Evolutionary conservation across 2,329 filamentous ascomycete species (phyloP).

Genomic region (Exophiala mesophila): DNA sequence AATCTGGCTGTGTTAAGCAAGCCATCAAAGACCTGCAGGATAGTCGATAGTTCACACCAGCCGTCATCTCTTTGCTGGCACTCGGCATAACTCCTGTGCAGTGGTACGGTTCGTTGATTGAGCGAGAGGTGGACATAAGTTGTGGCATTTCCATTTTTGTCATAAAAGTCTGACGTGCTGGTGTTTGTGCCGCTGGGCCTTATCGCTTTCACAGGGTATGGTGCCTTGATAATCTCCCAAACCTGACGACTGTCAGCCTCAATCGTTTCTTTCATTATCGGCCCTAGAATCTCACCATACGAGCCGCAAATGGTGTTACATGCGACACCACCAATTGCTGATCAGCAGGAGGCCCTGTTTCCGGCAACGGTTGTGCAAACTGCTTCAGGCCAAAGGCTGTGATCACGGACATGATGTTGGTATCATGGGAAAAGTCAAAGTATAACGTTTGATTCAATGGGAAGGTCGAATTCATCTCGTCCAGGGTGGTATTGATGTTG

Average conservation of each 20-base stretch:
- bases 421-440: constrained; percentile 74
- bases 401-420: constrained; percentile 65
- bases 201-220: constrained; percentile 55
- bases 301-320: constrained; percentile 65
- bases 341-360: constrained; percentile 50
- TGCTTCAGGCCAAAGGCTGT: constrained; percentile 64
- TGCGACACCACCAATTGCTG: constrained; percentile 63
- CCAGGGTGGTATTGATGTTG: constrained; percentile 45
- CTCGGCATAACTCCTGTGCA: constrained; percentile 60
- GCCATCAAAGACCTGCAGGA: constrained; percentile 57
- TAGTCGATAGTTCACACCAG: constrained; percentile 70
- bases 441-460: constrained; percentile 71
- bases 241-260: constrained; percentile 31
- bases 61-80: constrained; percentile 66
- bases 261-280: neutral
- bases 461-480: constrained; percentile 61
- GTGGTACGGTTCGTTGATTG: constrained; percentile 67
- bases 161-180: constrained; percentile 39
- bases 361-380: constrained; percentile 57
- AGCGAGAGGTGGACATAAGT: constrained; percentile 69
- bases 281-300: constrained; percentile 43
- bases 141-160: constrained; percentile 49
- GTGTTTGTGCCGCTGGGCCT: constrained; percentile 36
- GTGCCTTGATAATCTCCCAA: constrained; percentile 67
- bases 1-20: constrained; percentile 57